A percentile compares a stretch with the other conserved stretches of the same genome.
Conservation (phyloP, 2,329 filamentous ascomycete species). For the Beauveria caledonica region DNA sequence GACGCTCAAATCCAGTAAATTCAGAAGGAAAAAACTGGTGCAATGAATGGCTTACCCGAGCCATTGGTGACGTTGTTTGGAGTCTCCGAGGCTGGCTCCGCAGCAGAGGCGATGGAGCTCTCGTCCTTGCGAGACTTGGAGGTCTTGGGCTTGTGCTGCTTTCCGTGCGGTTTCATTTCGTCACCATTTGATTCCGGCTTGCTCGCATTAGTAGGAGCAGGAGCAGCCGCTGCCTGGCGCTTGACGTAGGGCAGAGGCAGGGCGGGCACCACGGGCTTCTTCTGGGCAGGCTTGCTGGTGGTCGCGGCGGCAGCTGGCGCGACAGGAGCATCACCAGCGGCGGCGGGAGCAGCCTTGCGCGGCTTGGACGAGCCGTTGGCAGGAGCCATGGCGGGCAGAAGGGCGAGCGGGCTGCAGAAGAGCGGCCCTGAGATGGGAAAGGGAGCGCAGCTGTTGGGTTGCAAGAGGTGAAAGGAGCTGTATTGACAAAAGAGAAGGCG, state of each 20-base stretch:
- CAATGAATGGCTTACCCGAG: slow-evolving; percentile 2
- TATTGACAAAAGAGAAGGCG: background rate
- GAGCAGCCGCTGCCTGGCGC: slow-evolving; percentile 27
- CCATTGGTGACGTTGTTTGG: background rate
- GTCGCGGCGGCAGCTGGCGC: slow-evolving; percentile 8
- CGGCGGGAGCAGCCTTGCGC: slow-evolving; percentile 21
- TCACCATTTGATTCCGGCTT: slow-evolving; percentile 5
- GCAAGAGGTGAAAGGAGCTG: background rate
- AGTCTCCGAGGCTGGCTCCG: background rate
- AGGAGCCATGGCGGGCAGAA: slow-evolving; percentile 12
- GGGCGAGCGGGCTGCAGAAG: slow-evolving; percentile 7
- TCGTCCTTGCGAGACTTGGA: slow-evolving; percentile 4
- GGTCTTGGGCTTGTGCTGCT: slow-evolving; percentile 2
- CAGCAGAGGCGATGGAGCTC: slow-evolving; percentile 1
- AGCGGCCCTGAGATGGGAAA: slow-evolving; percentile 6
- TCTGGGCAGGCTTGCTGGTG: slow-evolving; percentile 16
- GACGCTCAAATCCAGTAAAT: background rate
- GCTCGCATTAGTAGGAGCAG: slow-evolving; percentile 13
- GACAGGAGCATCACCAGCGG: background rate
- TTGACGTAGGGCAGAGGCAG: slow-evolving; percentile 32
- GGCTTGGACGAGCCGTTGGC: slow-evolving; percentile 24
- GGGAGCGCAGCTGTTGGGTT: background rate
- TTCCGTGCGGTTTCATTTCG: background rate
- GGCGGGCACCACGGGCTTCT: slow-evolving; percentile 29
- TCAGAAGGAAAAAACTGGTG: background rate